phyloP scores from a whole-genome alignment of 129 eudicot species.

The Sambucus nigra region DNA sequence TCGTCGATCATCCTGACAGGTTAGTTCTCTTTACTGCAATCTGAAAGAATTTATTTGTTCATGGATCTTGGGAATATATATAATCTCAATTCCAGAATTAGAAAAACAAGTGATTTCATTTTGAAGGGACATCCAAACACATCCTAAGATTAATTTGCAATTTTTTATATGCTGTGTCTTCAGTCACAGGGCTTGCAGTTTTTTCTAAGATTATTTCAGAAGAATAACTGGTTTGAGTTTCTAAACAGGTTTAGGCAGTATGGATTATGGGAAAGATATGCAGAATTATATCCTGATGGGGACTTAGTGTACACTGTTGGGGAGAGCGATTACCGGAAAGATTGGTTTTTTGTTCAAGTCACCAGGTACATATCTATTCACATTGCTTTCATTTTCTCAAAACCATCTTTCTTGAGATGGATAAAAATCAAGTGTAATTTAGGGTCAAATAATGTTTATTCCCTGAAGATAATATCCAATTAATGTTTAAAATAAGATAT shows the following conservation, averaged over 20 bases:
- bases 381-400: background rate
- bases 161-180: too few species aligned
- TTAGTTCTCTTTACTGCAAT: too few species aligned
- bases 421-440: too few species aligned
- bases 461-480: background rate
- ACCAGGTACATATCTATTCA: slow-evolving; percentile 25
- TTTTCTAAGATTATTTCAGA: background rate
- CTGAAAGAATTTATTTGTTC: too few species aligned
- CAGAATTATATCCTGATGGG: slow-evolving; percentile 55
- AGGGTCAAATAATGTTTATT: background rate
- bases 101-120: too few species aligned
- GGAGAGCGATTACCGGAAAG: slow-evolving; percentile 52
- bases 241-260: slow-evolving; percentile 72
- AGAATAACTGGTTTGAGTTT: background rate
- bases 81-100: too few species aligned
- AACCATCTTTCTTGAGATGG: background rate
- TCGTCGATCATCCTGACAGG: slow-evolving; percentile 72
- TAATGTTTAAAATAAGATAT: background rate
- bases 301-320: slow-evolving; percentile 73
- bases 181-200: too few species aligned
- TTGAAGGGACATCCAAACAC: too few species aligned
- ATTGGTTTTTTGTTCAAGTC: slow-evolving; percentile 93
- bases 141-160: background rate
- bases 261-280: slow-evolving; percentile 89
- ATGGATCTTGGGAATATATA: too few species aligned